Evolutionary conservation across 1,139 yeast genomes (phyloP), one percentile per base, ranked within the genome.

Genomic region (Yamadazyma atmosphaerica): DNA sequence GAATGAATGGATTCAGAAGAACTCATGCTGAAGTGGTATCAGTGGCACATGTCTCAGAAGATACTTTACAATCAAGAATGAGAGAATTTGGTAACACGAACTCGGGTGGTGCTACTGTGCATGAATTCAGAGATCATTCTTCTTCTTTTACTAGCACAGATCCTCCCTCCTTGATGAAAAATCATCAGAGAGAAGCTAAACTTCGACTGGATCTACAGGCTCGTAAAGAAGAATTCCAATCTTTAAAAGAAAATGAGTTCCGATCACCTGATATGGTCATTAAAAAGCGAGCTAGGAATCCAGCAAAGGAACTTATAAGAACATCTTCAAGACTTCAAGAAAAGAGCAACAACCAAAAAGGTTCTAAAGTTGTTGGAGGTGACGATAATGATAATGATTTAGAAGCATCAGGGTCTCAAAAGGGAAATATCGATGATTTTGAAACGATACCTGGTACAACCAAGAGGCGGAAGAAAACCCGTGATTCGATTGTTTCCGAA

Each of bases 21-120:
- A 84, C 95, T 4, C 96, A 92, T 61, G 80, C 92, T 1, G 98
- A 94, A 57, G 84, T 94, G 40, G 97, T 92, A 16, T 94, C 95
- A 0, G 92, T 92, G 17, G 94, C 98, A 1, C 96, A 88, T 60
- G 92, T 94, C 22, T 96, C 96, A 2, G 95, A 88, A 50, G 95
- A 85, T 45, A 94, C 99, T 1, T 74, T 94, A 35, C 97, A 92
- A 58, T 77, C 87, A 47, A 76, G 99, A 52, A 72, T 94, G 48
- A 84, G 83, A 52, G 99, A 94, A 63, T 94, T 94, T 58, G 82
- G 81, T 50, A 72, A 73, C 39, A 89, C 98, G 0, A 70, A 76
- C 23, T 81, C 95, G 0, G 96, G 90, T 1, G 67, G 68, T 5
- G 63, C 90, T 46, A 79, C 96, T 0, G 81, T 94, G 16, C 72